Percentiles rank a stretch among this genome's conserved stretches.
These are phyloP conservation scores for Scutellaria barbata DNA, from an alignment of 257 asterid genomes.

Conservation along the genomic window DNA sequence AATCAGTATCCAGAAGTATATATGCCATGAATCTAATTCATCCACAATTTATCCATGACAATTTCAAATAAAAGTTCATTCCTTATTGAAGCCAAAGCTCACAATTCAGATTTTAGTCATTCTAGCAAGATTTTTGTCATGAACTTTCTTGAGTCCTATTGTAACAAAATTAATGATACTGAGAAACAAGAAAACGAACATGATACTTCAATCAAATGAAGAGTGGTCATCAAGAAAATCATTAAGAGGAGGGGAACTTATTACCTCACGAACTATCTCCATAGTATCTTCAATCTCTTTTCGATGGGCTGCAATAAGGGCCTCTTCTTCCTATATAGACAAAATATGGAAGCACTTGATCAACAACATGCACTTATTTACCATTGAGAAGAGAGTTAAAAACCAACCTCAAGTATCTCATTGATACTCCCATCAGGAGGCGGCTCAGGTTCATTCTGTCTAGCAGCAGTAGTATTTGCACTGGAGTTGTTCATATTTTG, in stretches of 20 bases:
- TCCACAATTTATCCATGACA: too few relatives aligned
- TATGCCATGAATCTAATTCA: too few relatives aligned
- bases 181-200: background rate
- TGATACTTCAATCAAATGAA: slow-evolving; percentile 13
- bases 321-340: slow-evolving; percentile 81
- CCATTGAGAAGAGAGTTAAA: slow-evolving; percentile 4
- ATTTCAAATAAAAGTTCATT: too few relatives aligned
- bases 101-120: background rate
- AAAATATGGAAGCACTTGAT: slow-evolving; percentile 30
- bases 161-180: background rate
- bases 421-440: slow-evolving; percentile 73
- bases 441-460: slow-evolving; percentile 54
- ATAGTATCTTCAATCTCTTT: slow-evolving; percentile 95
- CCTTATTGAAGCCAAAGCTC: background rate
- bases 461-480: slow-evolving; percentile 47
- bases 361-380: slow-evolving; percentile 11
- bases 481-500: slow-evolving; percentile 45
- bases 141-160: background rate
- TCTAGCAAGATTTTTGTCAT: background rate
- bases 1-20: too few relatives aligned
- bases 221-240: slow-evolving; percentile 5
- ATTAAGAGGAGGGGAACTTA: background rate
- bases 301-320: slow-evolving; percentile 89
- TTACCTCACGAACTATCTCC: slow-evolving; percentile 95
- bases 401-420: slow-evolving; percentile 88